Conservation (phyloP, 495 filamentous ascomycete genomes). For the Podospora didyma region DNA sequence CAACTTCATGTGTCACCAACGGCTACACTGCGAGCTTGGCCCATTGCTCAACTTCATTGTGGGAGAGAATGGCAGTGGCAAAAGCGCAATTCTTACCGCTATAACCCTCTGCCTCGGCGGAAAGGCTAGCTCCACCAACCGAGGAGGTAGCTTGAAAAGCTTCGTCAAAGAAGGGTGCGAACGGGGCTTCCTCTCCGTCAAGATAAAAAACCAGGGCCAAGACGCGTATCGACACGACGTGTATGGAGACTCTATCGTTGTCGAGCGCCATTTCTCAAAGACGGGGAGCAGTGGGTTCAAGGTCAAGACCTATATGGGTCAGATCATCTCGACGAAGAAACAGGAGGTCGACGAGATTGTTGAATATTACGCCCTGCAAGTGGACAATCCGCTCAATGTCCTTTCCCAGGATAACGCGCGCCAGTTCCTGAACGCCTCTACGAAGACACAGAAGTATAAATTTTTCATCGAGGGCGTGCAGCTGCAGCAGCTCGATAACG, state of each 20-base stretch:
- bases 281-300: constrained; percentile 80
- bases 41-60: constrained; percentile 97
- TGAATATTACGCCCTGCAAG: constrained; percentile 87
- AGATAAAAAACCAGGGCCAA: constrained; percentile 83
- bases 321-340: constrained; percentile 76
- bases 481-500: constrained; percentile 84
- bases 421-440: constrained; percentile 85
- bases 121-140: constrained; percentile 91
- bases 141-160: constrained; percentile 83
- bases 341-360: constrained; percentile 87
- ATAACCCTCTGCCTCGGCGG: constrained; percentile 91
- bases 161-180: constrained; percentile 92
- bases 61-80: constrained; percentile 97
- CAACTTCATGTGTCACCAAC: constrained; percentile 93
- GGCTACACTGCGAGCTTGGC: constrained; percentile 75
- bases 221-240: constrained; percentile 78
- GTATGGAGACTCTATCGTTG: constrained; percentile 80
- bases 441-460: constrained; percentile 81
- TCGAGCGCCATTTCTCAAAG: constrained; percentile 83
- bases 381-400: constrained; percentile 98
- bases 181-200: constrained; percentile 53
- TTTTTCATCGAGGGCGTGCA: constrained; percentile 97
- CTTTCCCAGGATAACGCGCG: constrained; percentile 94
- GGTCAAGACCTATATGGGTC: constrained; percentile 68
- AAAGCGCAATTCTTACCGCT: constrained; percentile 93